These are phyloP conservation scores for Ascoidea rubescens DNA, from an alignment of 805 yeast genomes.

Conservation along the genomic window DNA sequence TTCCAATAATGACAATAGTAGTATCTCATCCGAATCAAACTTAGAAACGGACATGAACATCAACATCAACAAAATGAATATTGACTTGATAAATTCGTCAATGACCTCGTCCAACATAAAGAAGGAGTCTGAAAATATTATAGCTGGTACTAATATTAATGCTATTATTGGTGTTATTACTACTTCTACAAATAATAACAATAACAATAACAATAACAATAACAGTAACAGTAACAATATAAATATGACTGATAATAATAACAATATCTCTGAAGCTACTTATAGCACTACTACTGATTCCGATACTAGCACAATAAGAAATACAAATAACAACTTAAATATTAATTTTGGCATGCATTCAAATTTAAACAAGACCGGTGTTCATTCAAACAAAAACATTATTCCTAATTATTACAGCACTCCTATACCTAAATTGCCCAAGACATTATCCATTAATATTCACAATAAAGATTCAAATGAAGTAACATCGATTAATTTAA, in stretches of 20 bases:
- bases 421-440: not conserved
- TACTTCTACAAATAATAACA: not conserved
- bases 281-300: not conserved
- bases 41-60: too few species aligned
- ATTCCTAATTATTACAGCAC: too few species aligned
- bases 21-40: not conserved
- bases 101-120: not conserved
- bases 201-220: not conserved
- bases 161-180: not conserved
- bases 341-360: not conserved
- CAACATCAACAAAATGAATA: too few species aligned
- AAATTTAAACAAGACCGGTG: not conserved
- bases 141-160: too few species aligned
- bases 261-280: not conserved
- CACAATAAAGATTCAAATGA: not conserved
- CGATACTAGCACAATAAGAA: not conserved
- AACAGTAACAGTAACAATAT: too few species aligned
- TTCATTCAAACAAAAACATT: too few species aligned
- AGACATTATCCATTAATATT: not conserved
- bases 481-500: not conserved
- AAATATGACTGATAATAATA: not conserved
- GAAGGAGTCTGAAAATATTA: not conserved
- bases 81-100: not conserved
- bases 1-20: too few species aligned
- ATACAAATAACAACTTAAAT: too few species aligned